These are phyloP conservation scores for Colletotrichum phormii DNA, from an alignment of 2,329 filamentous ascomycete species.

Conservation along the genomic window DNA sequence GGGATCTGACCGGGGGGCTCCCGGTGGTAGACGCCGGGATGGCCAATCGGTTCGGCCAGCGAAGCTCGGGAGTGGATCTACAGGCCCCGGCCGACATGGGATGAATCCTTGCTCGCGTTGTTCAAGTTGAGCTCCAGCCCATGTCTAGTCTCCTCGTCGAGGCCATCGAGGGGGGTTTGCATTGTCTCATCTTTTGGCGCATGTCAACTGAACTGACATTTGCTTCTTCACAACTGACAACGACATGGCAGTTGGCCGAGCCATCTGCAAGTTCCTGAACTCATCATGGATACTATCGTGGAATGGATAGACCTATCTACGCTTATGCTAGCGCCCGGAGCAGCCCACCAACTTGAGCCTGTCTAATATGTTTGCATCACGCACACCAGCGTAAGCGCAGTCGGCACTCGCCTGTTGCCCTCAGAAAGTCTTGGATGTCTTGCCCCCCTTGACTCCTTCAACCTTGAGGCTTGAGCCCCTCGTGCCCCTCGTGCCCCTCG, in stretches of 20 bases:
- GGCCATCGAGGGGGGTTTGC: neutral
- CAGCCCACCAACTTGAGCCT: neutral
- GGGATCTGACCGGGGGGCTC: conserved; percentile 15
- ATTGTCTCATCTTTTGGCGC: conserved; percentile 19
- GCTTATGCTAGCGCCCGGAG: neutral
- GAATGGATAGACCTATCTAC: neutral
- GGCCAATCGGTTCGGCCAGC: conserved; percentile 34
- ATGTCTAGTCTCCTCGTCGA: neutral
- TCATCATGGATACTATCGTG: neutral
- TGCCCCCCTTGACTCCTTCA: no score
- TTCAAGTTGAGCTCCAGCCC: neutral
- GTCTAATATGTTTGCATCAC: neutral
- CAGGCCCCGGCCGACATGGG: neutral
- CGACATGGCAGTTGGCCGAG: neutral
- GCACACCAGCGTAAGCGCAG: conserved; percentile 21
- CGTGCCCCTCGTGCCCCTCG: neutral
- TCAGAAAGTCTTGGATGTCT: neutral
- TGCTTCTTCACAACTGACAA: conserved; percentile 9
- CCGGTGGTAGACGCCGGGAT: neutral
- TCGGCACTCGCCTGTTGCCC: conserved; percentile 23
- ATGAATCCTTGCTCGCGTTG: neutral
- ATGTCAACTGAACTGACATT: conserved; percentile 23
- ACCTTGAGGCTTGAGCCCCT: neutral
- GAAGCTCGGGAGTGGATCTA: conserved; percentile 15
- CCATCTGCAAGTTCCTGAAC: neutral